phyloP scores from a whole-genome alignment of 2,329 filamentous ascomycete species.

The Tothia fuscella region DNA sequence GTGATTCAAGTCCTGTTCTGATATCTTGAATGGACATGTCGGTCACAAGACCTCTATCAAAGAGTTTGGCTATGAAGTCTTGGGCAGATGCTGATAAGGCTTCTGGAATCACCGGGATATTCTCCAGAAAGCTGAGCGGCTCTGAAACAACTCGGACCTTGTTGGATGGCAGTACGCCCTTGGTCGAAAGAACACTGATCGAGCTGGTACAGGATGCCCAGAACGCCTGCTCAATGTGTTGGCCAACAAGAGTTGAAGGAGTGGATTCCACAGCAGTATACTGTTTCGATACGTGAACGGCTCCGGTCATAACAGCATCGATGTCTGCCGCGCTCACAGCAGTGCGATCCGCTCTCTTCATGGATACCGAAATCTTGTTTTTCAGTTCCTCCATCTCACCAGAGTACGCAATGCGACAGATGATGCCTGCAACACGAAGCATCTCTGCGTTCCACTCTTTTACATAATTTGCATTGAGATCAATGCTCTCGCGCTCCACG shows the following conservation, averaged over 20 bases:
- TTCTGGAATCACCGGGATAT: constrained; percentile 48
- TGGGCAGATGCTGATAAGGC: constrained; percentile 55
- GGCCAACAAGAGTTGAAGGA: constrained; percentile 69
- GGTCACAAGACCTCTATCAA: constrained; percentile 75
- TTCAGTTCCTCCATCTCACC: constrained; percentile 75
- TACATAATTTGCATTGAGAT: constrained; percentile 90
- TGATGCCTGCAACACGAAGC: constrained; percentile 78
- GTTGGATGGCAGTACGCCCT: constrained; percentile 74
- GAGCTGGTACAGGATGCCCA: constrained; percentile 79
- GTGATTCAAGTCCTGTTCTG: constrained; percentile 66
- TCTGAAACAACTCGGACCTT: constrained; percentile 65
- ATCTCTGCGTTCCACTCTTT: constrained; percentile 93
- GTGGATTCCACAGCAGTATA: constrained; percentile 87
- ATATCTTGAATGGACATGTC: constrained; percentile 83
- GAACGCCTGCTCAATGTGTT: constrained; percentile 87
- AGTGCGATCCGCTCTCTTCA: constrained; percentile 20
- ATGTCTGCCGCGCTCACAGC: constrained; percentile 52
- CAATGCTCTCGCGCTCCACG: constrained; percentile 91
- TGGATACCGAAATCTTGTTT: constrained; percentile 38
- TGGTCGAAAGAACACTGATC: constrained; percentile 80
- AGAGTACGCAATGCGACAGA: constrained; percentile 75
- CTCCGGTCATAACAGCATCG: constrained; percentile 58
- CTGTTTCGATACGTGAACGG: constrained; percentile 71
- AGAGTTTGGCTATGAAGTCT: constrained; percentile 69
- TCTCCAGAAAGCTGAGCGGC: constrained; percentile 68